Percentiles rank a stretch among this genome's conserved stretches.
Conservation (phyloP, 257 asterid species). For the Solanum pinnatisectum region DNA sequence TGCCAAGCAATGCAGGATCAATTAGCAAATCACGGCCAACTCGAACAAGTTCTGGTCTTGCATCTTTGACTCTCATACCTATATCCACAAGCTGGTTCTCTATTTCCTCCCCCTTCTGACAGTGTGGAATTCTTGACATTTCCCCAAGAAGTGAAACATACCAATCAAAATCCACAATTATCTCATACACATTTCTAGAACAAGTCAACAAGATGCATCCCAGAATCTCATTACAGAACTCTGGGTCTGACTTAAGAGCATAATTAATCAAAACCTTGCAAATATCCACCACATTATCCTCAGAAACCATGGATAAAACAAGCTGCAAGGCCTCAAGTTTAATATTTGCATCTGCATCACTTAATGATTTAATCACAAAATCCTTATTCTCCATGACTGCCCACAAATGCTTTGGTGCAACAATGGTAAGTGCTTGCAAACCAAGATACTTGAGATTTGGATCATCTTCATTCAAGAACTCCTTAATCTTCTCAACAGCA, state of each 20-base stretch:
- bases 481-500: slow-evolving; percentile 66
- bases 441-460: slow-evolving; percentile 86
- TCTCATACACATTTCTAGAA: slow-evolving; percentile 68
- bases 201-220: slow-evolving; percentile 63
- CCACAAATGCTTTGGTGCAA: slow-evolving; percentile 55
- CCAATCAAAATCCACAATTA: slow-evolving; percentile 83
- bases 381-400: slow-evolving; percentile 88
- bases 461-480: slow-evolving; percentile 78
- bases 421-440: slow-evolving; percentile 58
- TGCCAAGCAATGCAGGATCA: slow-evolving; percentile 94
- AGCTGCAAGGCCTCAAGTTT: slow-evolving; percentile 79
- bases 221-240: slow-evolving; percentile 80
- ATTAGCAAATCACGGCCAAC: slow-evolving; percentile 79
- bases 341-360: slow-evolving; percentile 68
- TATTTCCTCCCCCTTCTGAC: slow-evolving; percentile 78
- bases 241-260: slow-evolving; percentile 81
- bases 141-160: slow-evolving; percentile 80
- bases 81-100: slow-evolving; percentile 79
- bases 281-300: slow-evolving; percentile 75
- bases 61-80: slow-evolving; percentile 94
- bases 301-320: slow-evolving; percentile 81
- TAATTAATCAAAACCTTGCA: slow-evolving; percentile 75
- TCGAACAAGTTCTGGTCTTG: slow-evolving; percentile 68
- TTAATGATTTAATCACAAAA: slow-evolving; percentile 78
- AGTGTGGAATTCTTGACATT: slow-evolving; percentile 78